Evolutionary conservation across 192 early-diverging fungal genomes (phyloP).

Genomic region (Fimicolochytrium jonesii): DNA sequence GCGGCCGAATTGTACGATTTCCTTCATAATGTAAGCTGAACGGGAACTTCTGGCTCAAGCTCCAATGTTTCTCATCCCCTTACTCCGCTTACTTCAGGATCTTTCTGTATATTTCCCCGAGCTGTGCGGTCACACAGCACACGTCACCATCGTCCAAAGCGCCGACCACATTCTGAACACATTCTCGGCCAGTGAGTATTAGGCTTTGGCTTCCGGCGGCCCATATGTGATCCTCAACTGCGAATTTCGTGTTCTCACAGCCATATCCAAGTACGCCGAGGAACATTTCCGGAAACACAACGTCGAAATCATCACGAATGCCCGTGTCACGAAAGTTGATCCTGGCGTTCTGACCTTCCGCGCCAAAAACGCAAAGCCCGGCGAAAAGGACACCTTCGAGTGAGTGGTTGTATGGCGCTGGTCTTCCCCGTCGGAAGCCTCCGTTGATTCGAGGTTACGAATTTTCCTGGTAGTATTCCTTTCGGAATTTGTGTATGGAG

Average conservation of each 20-base stretch:
- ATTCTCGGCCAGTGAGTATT: constrained; percentile 57
- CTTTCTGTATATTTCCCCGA: constrained; percentile 56
- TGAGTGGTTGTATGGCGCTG: constrained; percentile 29
- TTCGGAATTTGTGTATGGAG: constrained; percentile 37
- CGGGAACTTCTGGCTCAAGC: no score
- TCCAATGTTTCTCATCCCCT: no score
- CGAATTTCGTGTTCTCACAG: no score
- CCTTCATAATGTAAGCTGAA: constrained; percentile 37
- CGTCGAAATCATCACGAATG: constrained; percentile 64
- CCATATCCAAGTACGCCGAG: constrained; percentile 65
- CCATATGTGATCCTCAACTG: no score
- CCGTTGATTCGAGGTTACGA: no score
- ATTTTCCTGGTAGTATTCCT: constrained; percentile 10
- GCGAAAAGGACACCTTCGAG: constrained; percentile 48
- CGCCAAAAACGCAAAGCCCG: constrained; percentile 36
- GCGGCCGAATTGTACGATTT: constrained; percentile 57
- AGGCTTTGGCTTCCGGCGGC: no score
- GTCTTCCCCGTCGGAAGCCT: constrained; percentile 11
- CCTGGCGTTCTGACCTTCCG: constrained; percentile 51
- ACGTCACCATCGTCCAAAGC: constrained; percentile 62
- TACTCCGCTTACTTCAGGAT: constrained; percentile 23
- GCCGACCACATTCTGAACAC: constrained; percentile 72
- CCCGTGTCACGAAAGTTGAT: constrained; percentile 59
- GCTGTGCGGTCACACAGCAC: constrained; percentile 48
- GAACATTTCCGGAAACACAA: constrained; percentile 58